phyloP scores from a whole-genome alignment of 1,284 basidiomycete species.

The Meira nashicola region DNA sequence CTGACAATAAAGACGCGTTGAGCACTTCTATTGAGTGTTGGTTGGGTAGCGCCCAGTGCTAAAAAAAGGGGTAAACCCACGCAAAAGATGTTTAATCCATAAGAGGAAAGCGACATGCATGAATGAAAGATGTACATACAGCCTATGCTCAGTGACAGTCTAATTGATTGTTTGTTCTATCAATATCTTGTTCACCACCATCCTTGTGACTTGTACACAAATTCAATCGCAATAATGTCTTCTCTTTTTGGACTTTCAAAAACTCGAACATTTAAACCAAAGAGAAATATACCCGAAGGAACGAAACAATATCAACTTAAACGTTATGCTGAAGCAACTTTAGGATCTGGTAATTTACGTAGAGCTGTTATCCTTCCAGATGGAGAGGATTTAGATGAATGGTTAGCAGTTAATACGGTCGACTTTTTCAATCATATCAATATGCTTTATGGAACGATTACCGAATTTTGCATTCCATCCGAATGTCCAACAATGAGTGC shows the following conservation, averaged over 20 bases:
- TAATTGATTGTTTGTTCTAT: background rate
- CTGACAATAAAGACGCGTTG: background rate
- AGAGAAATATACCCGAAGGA: slow-evolving; percentile 88
- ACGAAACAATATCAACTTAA: slow-evolving; percentile 95
- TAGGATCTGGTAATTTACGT: slow-evolving; percentile 60
- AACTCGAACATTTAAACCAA: slow-evolving; percentile 91
- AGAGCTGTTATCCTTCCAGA: slow-evolving; percentile 48
- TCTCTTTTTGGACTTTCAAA: slow-evolving; percentile 57
- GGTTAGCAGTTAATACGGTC: slow-evolving; percentile 52
- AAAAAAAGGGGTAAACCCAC: background rate
- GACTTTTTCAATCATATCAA: slow-evolving; percentile 54
- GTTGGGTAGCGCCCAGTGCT: background rate
- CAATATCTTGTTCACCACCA: background rate
- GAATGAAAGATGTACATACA: background rate
- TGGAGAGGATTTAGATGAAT: slow-evolving; percentile 51
- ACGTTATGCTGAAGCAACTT: slow-evolving; percentile 92
- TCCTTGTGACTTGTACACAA: no score
- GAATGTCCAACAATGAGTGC: slow-evolving; percentile 97
- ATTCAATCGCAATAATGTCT: slow-evolving; percentile 26
- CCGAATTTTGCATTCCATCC: slow-evolving; percentile 48
- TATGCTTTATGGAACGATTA: slow-evolving; percentile 52
- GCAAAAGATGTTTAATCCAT: background rate
- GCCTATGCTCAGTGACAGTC: background rate
- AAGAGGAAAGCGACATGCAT: background rate
- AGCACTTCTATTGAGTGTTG: background rate